A percentile compares a stretch with the other conserved stretches of the same genome.
Evolutionary conservation across 2,329 filamentous ascomycete genomes (phyloP).

Genomic region (Coniochaeta sp.): DNA sequence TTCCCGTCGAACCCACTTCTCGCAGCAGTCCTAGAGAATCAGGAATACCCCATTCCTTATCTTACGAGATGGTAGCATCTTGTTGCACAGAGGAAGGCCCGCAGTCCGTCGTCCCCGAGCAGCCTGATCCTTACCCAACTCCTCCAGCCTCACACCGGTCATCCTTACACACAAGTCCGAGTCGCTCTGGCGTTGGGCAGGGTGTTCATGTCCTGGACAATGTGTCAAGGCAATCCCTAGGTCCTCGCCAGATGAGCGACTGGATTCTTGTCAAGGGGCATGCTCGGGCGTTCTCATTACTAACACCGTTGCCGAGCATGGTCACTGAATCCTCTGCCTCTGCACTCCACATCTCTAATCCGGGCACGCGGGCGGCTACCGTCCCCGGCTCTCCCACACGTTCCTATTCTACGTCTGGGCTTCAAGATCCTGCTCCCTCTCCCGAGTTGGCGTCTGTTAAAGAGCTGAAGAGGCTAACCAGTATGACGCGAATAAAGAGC

Average conservation of each 20-base stretch:
- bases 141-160: slow-evolving; percentile 46
- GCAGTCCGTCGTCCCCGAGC: slow-evolving; percentile 7
- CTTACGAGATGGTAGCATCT: slow-evolving; percentile 30
- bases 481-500: slow-evolving; percentile 75
- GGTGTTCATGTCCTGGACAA: slow-evolving; percentile 24
- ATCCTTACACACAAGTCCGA: slow-evolving; percentile 36
- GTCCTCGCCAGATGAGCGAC: slow-evolving; percentile 33
- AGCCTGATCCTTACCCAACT: slow-evolving; percentile 46
- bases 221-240: slow-evolving; percentile 23
- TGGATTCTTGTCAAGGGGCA: slow-evolving; percentile 35
- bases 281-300: slow-evolving; percentile 35
- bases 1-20: slow-evolving; percentile 12
- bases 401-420: slow-evolving; percentile 26
- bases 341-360: slow-evolving; percentile 64
- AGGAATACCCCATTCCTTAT: slow-evolving; percentile 24
- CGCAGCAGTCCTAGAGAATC: slow-evolving; percentile 13
- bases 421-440: slow-evolving; percentile 28
- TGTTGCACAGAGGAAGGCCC: slow-evolving; percentile 7
- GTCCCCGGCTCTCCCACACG: slow-evolving; percentile 44
- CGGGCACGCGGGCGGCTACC: slow-evolving; percentile 48
- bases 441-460: slow-evolving; percentile 57
- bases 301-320: slow-evolving; percentile 56
- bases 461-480: slow-evolving; percentile 83
- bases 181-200: slow-evolving; percentile 32
- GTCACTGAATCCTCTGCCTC: slow-evolving; percentile 57